Percentiles rank a stretch among this genome's conserved stretches.
Conservation (phyloP, 306 rosid genomes). For the Ammopiptanthus mongolicus region DNA sequence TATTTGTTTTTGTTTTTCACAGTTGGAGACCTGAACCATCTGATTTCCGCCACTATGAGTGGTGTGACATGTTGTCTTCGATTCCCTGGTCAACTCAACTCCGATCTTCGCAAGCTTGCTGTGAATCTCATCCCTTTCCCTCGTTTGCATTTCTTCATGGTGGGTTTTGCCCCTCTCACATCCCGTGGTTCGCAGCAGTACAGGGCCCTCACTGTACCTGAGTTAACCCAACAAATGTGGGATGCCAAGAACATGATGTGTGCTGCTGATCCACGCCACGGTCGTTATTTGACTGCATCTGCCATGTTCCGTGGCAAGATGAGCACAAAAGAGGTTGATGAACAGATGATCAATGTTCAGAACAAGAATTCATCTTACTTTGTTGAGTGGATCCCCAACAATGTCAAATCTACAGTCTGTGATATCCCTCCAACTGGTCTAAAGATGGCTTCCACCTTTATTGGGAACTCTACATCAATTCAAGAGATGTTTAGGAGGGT, state of each 20-base stretch:
- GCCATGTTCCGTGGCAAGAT: slow-evolving; percentile 61
- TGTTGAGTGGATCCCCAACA: slow-evolving; percentile 56
- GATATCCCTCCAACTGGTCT: slow-evolving; percentile 54
- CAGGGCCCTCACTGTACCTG: slow-evolving; percentile 49
- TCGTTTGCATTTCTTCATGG: slow-evolving; percentile 59
- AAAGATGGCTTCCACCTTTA: slow-evolving; percentile 54
- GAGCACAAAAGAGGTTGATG: slow-evolving; percentile 61
- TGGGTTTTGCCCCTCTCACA: slow-evolving; percentile 58
- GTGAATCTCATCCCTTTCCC: slow-evolving; percentile 65
- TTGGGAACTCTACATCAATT: slow-evolving; percentile 52
- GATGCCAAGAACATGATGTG: slow-evolving; percentile 60
- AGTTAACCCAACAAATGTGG: slow-evolving; percentile 61
- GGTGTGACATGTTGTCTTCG: slow-evolving; percentile 58
- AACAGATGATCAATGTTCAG: slow-evolving; percentile 60
- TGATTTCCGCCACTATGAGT: slow-evolving; percentile 57
- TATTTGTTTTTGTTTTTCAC: not conserved
- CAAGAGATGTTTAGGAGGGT: slow-evolving; percentile 59
- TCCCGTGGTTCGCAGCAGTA: slow-evolving; percentile 57
- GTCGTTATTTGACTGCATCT: slow-evolving; percentile 50
- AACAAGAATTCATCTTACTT: slow-evolving; percentile 58
- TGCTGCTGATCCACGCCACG: slow-evolving; percentile 51
- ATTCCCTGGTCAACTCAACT: slow-evolving; percentile 58
- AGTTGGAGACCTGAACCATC: slow-evolving; percentile 59
- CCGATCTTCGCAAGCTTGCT: slow-evolving; percentile 48
- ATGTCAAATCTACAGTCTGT: slow-evolving; percentile 50